Base-by-base conservation (phyloP, 805 yeast genomes). In the Danielia oregonensis region DNA sequence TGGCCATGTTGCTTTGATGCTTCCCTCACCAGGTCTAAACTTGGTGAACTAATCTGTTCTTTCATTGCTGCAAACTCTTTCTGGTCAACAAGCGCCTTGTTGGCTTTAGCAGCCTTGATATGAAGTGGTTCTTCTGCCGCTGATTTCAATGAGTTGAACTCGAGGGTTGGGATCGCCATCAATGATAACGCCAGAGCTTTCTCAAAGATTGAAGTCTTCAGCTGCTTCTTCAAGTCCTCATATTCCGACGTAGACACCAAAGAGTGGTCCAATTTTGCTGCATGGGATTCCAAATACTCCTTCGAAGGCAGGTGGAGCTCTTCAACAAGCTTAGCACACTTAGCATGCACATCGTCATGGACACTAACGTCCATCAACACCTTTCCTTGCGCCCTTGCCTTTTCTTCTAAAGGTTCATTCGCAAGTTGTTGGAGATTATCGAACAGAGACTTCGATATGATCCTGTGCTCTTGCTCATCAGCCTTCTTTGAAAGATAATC, bases 331-430 rank as follows among this genome's bases (percentile, higher is more conserved):
- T 33, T 31, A 30, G 29, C 19, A 2, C 55, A 40, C 8, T 24
- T 21, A 16, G 29, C 26, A 3, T 31, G 30, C 33, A 53, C 29
- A 2, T 24, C 25, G 7, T 46, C 52, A 28, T 46, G 51, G 4
- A 50, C 55, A 22, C 42, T 27, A 29, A 30, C 37, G 29, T 42
- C 43, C 25, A 44, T 24, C 11, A 44, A 29, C 10, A 32, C 54
- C 43, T 38, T 46, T 1, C 48, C 50, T 6, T 31, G 33, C 6
- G 39, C 30, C 1, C 28, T 24, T 3, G 62, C 61, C 26, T 47
- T 53, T 11, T 35, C 32, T 15, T 29, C 41, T 7, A 41, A 18
- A 9, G 42, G 21, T 14, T 39, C 36, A 17, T 30, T 14, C 4
- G 46, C 44, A 6, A 28, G 35, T 11, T 42, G 36, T 29, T 33